These are phyloP conservation scores for Aspergillus nidulans DNA, from an alignment of 495 filamentous ascomycete genomes.

Conservation along the genomic window DNA sequence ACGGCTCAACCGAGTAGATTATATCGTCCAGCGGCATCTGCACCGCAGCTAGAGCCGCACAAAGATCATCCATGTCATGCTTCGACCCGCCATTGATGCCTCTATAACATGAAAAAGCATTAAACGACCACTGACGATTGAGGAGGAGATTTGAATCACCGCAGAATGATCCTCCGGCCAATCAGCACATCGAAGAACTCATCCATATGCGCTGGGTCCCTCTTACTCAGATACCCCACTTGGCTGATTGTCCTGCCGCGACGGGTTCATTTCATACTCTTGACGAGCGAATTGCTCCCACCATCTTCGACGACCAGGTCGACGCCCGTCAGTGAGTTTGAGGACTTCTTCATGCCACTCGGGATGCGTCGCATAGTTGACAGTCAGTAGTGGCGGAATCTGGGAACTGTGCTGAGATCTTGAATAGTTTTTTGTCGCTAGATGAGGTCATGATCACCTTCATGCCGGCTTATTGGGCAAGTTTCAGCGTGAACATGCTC, in stretches of 20 bases:
- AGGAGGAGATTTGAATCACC: constrained; percentile 12
- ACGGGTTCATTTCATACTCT: constrained; percentile 31
- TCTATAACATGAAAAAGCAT: constrained; percentile 8
- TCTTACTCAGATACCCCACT: constrained; percentile 36
- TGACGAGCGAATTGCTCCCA: constrained; percentile 27
- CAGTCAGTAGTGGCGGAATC: constrained; percentile 9
- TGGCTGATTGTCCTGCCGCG: constrained; percentile 33
- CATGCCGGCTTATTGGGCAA: constrained; percentile 29
- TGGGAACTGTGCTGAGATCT: constrained; percentile 16
- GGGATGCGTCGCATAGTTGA: constrained; percentile 31
- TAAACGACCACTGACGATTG: neutral
- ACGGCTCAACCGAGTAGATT: constrained; percentile 27
- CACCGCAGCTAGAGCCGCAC: constrained; percentile 21
- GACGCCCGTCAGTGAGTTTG: constrained; percentile 31
- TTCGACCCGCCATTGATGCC: constrained; percentile 39
- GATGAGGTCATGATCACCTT: constrained; percentile 33
- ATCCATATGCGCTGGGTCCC: constrained; percentile 20
- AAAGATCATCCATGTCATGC: constrained; percentile 33
- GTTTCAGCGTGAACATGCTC: constrained; percentile 31
- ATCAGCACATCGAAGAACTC: constrained; percentile 31
- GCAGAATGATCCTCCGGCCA: constrained; percentile 26
- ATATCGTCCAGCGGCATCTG: constrained; percentile 26
- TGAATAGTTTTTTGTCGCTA: constrained; percentile 29
- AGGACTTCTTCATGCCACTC: constrained; percentile 35
- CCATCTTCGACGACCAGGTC: constrained; percentile 40